Conservation (phyloP, 2,329 filamentous ascomycete genomes). For the Beauveria sp. region DNA sequence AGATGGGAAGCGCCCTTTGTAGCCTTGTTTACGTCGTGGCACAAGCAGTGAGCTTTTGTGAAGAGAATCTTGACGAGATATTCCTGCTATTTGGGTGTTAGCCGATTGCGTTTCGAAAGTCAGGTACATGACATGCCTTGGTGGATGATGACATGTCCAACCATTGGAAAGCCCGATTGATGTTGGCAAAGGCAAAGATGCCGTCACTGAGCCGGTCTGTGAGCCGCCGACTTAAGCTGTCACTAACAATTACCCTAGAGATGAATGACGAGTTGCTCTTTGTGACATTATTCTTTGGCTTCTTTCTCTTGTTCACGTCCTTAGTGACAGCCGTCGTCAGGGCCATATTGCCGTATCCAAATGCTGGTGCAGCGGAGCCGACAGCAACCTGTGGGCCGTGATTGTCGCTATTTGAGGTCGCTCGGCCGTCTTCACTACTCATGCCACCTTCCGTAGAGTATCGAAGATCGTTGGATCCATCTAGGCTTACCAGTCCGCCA, state of each 20-base stretch:
- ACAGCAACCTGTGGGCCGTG: slow-evolving; percentile 31
- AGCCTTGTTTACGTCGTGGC: slow-evolving; percentile 80
- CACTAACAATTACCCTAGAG: slow-evolving; percentile 89
- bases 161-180: slow-evolving; percentile 95
- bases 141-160: slow-evolving; percentile 72
- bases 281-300: slow-evolving; percentile 96
- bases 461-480: slow-evolving; percentile 53
- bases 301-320: slow-evolving; percentile 72
- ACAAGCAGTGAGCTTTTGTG: slow-evolving; percentile 90
- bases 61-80: slow-evolving; percentile 94
- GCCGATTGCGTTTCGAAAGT: too few species aligned
- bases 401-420: slow-evolving; percentile 45
- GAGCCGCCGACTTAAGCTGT: slow-evolving; percentile 69
- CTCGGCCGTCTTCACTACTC: slow-evolving; percentile 49
- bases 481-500: slow-evolving; percentile 36
- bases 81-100: slow-evolving; percentile 52
- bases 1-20: slow-evolving; percentile 77
- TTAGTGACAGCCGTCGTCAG: slow-evolving; percentile 57
- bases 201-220: slow-evolving; percentile 72
- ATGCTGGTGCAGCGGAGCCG: slow-evolving; percentile 52
- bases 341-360: slow-evolving; percentile 78
- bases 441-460: slow-evolving; percentile 53
- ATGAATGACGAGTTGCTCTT: slow-evolving; percentile 99
- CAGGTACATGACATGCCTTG: slow-evolving; percentile 42
- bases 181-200: slow-evolving; percentile 86